Conservation (phyloP, 352 stramenopile species). For the Pythium brachiatum region DNA sequence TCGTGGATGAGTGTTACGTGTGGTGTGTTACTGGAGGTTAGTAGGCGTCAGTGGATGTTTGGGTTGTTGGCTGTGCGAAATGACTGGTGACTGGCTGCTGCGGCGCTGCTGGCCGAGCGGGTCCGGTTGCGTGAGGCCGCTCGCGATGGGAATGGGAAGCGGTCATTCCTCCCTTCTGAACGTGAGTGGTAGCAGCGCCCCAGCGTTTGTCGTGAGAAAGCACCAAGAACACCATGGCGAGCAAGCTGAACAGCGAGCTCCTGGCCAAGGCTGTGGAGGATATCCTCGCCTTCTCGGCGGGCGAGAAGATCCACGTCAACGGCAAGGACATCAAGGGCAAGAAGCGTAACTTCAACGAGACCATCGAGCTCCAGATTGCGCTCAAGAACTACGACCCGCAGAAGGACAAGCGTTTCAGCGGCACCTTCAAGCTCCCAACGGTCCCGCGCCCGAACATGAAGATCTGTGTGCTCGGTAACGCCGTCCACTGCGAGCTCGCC, state of each 20-base stretch:
- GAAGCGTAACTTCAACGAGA: slow-evolving; percentile 99
- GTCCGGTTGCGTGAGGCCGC: background rate
- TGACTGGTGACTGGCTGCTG: slow-evolving; percentile 18
- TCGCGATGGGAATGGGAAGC: background rate
- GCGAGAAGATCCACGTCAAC: slow-evolving; percentile 92
- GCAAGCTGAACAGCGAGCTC: slow-evolving; percentile 97
- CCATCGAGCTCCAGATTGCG: slow-evolving; percentile 98
- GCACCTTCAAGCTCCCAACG: slow-evolving; percentile 98
- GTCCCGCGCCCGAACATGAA: slow-evolving; percentile 95
- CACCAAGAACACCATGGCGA: slow-evolving; percentile 51
- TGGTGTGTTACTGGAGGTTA: slow-evolving; percentile 15
- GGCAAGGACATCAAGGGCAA: slow-evolving; percentile 97
- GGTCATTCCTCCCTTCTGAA: slow-evolving; percentile 77
- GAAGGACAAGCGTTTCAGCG: slow-evolving; percentile 99
- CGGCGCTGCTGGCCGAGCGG: background rate
- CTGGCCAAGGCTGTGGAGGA: slow-evolving; percentile 95
- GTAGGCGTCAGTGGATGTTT: slow-evolving; percentile 10
- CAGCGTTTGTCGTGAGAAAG: slow-evolving; percentile 32
- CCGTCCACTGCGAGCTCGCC: slow-evolving; percentile 97
- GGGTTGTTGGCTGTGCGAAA: slow-evolving; percentile 19
- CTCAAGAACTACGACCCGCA: slow-evolving; percentile 99
- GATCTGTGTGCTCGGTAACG: slow-evolving; percentile 99
- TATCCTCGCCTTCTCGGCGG: slow-evolving; percentile 94
- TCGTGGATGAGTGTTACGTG: background rate
- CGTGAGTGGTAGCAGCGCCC: slow-evolving; percentile 63